Evolutionary conservation across 495 filamentous ascomycete species (phyloP), one percentile per base, ranked within the genome.

Genomic region (Tetracladium setigerum): DNA sequence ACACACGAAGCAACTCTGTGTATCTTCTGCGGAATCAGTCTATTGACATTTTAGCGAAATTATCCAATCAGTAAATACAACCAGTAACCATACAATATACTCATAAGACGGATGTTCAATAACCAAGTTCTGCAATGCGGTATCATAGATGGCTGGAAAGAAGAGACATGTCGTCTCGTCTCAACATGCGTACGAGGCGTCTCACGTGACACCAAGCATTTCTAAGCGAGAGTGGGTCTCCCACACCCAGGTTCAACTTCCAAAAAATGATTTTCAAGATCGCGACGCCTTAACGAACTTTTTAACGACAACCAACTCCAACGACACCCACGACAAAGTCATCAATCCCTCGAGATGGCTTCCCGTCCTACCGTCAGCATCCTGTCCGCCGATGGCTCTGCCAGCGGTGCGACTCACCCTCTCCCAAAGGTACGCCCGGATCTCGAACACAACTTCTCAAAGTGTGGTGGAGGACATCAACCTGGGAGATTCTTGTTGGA

Each of bases 351-450:
- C 50, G 48, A 52, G 52, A 92, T 95, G 89, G 86, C 89, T 73
- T 87, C 83, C 65, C 79, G 90, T 73, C 92, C 91, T 60, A 95
- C 89, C 62, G 90, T 95, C 70, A 86, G 87, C 66, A 88, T 98
- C 72, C 79, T 95, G 75, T 77, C 79, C 67, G 87, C 86, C 68
- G 89, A 95, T 81, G 94, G 92, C 73, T 77, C 82, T 69, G 73
- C 91, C 73, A 84, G 82, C 74, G 84, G 85, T 65, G 78, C 80
- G 62, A 90, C 89, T 61, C 78, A 86, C 69, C 81, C 91, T 64
- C 83, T 98, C 53, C 92, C 92, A 59, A 77, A 85, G 65, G 56
- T 59, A 55, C 41, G 49, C 54, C 15, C 3, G 30, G 13, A 9
- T 18, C 11, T 30, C 19, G 16, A 15, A 13, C 15, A 30, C 15